phyloP scores from a whole-genome alignment of 495 filamentous ascomycete species.

The Aspergillus affinis region DNA sequence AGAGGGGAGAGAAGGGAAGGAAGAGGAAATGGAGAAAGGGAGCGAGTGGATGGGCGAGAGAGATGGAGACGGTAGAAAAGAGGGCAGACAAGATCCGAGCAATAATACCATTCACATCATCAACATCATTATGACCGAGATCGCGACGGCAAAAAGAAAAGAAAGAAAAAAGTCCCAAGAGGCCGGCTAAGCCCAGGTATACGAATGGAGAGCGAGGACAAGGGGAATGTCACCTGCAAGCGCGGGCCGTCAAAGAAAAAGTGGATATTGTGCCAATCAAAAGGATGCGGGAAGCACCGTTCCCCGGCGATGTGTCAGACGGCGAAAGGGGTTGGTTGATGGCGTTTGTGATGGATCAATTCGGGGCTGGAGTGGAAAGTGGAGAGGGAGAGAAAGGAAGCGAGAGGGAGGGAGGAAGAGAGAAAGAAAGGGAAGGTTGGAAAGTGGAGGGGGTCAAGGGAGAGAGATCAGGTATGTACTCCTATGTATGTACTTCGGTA shows the following conservation, averaged over 20 bases:
- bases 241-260: constrained; percentile 4
- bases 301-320: constrained; percentile 7
- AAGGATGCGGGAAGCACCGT: background rate
- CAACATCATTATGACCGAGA: background rate
- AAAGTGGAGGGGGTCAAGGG: no score
- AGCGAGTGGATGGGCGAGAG: background rate
- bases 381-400: background rate
- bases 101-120: background rate
- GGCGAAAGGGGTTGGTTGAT: background rate
- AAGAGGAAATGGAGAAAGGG: background rate
- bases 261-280: constrained; percentile 4
- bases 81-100: background rate
- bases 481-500: no score
- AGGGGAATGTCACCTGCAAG: constrained; percentile 1
- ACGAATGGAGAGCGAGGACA: constrained; percentile 3
- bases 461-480: background rate
- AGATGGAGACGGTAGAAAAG: background rate
- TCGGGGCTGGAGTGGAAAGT: constrained; percentile 7
- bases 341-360: constrained; percentile 13
- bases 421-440: no score
- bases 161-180: background rate
- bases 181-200: background rate
- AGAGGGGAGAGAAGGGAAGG: background rate
- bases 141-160: background rate
- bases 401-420: no score